Conservation (phyloP, 2,329 filamentous ascomycete genomes). For the Colletotrichum australisinense region DNA sequence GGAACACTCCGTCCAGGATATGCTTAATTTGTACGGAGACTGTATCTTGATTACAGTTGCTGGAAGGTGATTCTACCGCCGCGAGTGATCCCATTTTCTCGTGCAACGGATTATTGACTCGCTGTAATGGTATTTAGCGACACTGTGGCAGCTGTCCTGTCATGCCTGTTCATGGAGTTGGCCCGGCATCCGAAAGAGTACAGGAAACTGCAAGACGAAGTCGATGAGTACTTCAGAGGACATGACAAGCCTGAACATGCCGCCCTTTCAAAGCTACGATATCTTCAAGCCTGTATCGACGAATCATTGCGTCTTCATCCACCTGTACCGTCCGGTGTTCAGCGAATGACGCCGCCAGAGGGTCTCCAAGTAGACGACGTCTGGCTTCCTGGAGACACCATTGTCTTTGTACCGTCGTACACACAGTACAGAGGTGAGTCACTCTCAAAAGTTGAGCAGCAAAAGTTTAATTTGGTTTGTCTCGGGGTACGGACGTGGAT, state of each 20-base stretch:
- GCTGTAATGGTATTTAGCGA: constrained; percentile 13
- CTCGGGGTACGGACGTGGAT: not conserved
- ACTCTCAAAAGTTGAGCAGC: constrained; percentile 23
- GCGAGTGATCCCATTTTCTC: too few relatives aligned
- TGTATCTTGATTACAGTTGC: constrained; percentile 43
- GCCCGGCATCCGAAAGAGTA: constrained; percentile 13
- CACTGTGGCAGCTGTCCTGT: constrained; percentile 27
- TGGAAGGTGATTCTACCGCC: constrained; percentile 40
- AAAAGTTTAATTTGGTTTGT: not conserved
- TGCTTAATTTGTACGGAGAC: constrained; percentile 41
- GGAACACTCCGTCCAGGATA: constrained; percentile 36
- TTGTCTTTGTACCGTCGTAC: constrained; percentile 45
- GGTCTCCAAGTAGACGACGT: constrained; percentile 46
- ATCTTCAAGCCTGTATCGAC: constrained; percentile 50
- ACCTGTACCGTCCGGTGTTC: constrained; percentile 46
- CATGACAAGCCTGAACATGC: constrained; percentile 28
- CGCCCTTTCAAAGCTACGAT: constrained; percentile 37
- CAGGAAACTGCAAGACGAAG: constrained; percentile 1
- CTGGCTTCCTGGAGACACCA: constrained; percentile 48
- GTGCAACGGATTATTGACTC: not conserved
- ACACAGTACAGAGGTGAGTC: constrained; percentile 38
- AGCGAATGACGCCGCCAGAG: constrained; percentile 48
- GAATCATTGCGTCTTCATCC: constrained; percentile 53
- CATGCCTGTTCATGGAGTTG: constrained; percentile 33
- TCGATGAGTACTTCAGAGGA: constrained; percentile 36